A percentile compares a stretch with the other conserved stretches of the same genome.
These are phyloP conservation scores for Phaeophleospora eucalypticola DNA, from an alignment of 2,329 filamentous ascomycete species.

Conservation along the genomic window DNA sequence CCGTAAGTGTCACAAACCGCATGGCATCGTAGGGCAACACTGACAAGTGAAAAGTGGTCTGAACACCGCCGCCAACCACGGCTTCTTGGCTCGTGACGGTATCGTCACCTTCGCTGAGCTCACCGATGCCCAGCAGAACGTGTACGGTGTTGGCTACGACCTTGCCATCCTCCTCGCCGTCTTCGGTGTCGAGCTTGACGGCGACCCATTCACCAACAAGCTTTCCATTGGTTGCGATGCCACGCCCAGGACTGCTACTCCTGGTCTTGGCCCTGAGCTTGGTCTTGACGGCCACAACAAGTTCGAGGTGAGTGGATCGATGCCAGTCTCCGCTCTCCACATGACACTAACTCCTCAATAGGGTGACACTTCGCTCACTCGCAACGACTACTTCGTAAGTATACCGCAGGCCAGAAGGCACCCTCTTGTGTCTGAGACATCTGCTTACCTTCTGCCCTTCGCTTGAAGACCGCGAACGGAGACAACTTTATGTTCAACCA, in stretches of 20 bases:
- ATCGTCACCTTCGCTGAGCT: conserved; percentile 40
- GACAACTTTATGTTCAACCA: conserved; percentile 41
- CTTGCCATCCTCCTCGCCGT: conserved; percentile 39
- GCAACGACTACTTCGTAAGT: conserved; percentile 42
- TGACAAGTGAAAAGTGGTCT: conserved; percentile 32
- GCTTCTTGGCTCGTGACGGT: conserved; percentile 43
- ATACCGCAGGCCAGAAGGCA: neutral
- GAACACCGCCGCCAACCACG: conserved; percentile 44
- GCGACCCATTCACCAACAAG: conserved; percentile 40
- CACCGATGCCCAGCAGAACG: conserved; percentile 43
- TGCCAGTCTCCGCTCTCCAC: too few relatives aligned
- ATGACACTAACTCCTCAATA: too few relatives aligned
- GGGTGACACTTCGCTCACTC: conserved; percentile 39
- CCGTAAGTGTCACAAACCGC: conserved; percentile 4
- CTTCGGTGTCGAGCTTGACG: conserved; percentile 39
- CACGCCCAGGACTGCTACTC: conserved; percentile 37
- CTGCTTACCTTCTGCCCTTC: conserved; percentile 23
- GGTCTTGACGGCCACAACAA: conserved; percentile 45
- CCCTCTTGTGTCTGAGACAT: neutral
- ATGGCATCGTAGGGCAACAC: conserved; percentile 6
- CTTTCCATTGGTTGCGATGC: conserved; percentile 45
- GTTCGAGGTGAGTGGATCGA: too few relatives aligned
- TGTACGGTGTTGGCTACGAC: conserved; percentile 46
- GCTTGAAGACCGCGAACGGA: conserved; percentile 33
- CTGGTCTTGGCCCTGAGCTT: conserved; percentile 36